Percentiles rank a stretch among this genome's conserved stretches.
These are phyloP conservation scores for Musa troglodytarum DNA, from an alignment of 176 grass and related monocot species.

Conservation along the genomic window DNA sequence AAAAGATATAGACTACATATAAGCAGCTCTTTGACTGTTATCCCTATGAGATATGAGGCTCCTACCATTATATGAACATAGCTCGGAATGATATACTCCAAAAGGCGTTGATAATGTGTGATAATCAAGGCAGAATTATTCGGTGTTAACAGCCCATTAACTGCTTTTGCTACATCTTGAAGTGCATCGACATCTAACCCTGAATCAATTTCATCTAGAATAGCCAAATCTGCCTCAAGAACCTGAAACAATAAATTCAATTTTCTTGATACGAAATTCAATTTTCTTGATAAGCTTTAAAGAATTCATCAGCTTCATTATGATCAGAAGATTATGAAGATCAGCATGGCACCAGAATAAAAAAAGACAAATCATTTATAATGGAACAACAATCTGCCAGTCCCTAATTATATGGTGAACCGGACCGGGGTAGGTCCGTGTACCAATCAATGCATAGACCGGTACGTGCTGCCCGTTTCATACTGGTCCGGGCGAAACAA, in stretches of 20 bases:
- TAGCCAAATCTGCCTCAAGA: slow-evolving; percentile 81
- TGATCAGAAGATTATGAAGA: too few relatives aligned
- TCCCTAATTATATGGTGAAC: too few relatives aligned
- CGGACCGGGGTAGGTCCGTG: too few relatives aligned
- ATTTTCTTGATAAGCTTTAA: too few relatives aligned
- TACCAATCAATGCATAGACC: too few relatives aligned
- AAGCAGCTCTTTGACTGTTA: background rate
- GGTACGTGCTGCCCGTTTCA: too few relatives aligned
- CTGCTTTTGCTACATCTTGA: slow-evolving; percentile 71
- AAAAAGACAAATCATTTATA: too few relatives aligned
- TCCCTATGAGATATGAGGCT: background rate
- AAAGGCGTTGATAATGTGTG: slow-evolving; percentile 85
- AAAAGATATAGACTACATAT: background rate
- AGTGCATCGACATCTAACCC: slow-evolving; percentile 99
- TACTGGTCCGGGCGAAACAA: too few relatives aligned
- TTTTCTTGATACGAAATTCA: too few relatives aligned
- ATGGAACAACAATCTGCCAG: too few relatives aligned
- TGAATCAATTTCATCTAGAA: slow-evolving; percentile 96
- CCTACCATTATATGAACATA: slow-evolving; percentile 97
- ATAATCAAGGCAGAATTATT: slow-evolving; percentile 83
- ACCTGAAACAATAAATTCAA: slow-evolving; percentile 30
- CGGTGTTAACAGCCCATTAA: slow-evolving; percentile 79
- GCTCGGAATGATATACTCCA: slow-evolving; percentile 78
- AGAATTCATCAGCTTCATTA: too few relatives aligned
- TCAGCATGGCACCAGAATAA: too few relatives aligned